These are phyloP conservation scores for Suhomyces vadensis DNA, from an alignment of 805 yeast species.

Conservation along the genomic window DNA sequence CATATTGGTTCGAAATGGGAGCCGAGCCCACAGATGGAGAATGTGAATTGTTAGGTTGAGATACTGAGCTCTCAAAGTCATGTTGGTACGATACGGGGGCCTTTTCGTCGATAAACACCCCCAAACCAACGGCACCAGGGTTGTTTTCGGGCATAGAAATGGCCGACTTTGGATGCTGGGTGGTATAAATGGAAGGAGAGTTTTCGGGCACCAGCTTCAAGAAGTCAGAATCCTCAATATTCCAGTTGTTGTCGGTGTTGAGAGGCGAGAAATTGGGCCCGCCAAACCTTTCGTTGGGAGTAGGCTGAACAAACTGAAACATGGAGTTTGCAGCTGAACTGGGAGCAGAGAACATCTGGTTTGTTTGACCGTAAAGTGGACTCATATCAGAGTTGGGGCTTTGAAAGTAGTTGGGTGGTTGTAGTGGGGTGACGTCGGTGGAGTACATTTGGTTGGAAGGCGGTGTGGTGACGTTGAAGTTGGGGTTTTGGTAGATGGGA, in stretches of 20 bases:
- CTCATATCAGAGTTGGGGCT: constrained; percentile 8
- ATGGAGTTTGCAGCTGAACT: constrained; percentile 9
- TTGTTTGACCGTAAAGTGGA: constrained; percentile 2
- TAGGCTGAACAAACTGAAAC: constrained; percentile 3
- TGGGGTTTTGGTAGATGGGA: neutral
- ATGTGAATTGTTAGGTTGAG: neutral
- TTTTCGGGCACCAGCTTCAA: neutral
- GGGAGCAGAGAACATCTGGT: constrained; percentile 10
- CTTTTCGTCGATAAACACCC: constrained; percentile 4
- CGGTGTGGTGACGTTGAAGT: constrained; percentile 5
- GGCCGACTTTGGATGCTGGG: neutral
- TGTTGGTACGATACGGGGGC: neutral
- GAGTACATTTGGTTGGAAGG: constrained; percentile 1
- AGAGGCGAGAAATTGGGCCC: constrained; percentile 6
- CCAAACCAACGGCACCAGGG: constrained; percentile 4
- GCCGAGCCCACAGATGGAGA: constrained; percentile 2
- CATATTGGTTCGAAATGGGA: constrained; percentile 7
- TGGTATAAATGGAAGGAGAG: neutral
- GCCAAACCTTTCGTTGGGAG: neutral
- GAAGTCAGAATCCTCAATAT: too few species aligned
- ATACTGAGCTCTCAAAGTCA: neutral
- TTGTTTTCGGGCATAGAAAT: neutral
- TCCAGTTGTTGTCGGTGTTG: too few species aligned
- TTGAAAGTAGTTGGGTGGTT: constrained; percentile 4
- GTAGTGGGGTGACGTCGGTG: constrained; percentile 8